Conservation (phyloP, 495 filamentous ascomycete genomes). For the Aspergillus avenaceus region DNA sequence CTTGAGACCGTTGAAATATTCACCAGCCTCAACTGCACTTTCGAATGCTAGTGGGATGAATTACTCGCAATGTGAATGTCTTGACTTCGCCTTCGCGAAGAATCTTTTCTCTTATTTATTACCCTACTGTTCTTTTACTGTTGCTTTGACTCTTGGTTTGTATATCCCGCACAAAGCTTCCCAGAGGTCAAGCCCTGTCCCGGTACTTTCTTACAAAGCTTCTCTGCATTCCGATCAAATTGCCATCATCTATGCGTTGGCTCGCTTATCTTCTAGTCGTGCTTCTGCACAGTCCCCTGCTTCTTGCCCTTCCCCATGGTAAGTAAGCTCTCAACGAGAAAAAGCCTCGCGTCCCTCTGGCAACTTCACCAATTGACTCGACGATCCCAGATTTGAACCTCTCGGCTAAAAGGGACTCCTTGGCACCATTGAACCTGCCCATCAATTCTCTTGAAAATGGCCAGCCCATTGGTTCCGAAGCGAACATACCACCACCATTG, state of each 20-base stretch:
- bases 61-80: not conserved
- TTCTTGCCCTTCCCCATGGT: slow-evolving; percentile 12
- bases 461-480: not conserved
- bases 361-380: not conserved
- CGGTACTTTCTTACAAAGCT: not conserved
- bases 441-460: no score
- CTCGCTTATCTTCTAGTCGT: slow-evolving; percentile 2
- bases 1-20: not conserved
- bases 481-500: slow-evolving; percentile 1
- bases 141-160: no score
- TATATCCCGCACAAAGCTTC: no score
- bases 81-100: not conserved
- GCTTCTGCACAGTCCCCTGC: slow-evolving; percentile 9
- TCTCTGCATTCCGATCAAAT: not conserved
- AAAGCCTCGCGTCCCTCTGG: not conserved
- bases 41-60: not conserved
- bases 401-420: no score
- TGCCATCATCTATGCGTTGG: slow-evolving; percentile 11
- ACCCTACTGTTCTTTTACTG: not conserved
- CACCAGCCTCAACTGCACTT: not conserved
- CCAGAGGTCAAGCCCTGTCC: no score
- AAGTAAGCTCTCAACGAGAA: not conserved
- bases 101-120: not conserved
- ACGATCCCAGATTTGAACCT: not conserved
- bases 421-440: no score